Conservation (phyloP, 78 protist genomes). For the Cavenderia fasciculata region DNA sequence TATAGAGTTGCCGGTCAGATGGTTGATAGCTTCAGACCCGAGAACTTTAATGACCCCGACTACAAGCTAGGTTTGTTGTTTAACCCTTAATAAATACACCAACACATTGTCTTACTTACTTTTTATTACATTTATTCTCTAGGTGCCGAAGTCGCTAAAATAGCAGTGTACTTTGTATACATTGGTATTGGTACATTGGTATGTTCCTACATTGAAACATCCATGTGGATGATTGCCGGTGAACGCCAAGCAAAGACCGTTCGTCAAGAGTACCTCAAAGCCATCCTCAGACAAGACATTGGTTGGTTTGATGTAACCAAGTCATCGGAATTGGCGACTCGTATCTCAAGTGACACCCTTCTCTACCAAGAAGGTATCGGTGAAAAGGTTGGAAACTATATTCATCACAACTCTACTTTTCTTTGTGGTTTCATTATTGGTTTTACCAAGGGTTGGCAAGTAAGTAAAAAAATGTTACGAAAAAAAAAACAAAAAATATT, state of each 20-base stretch:
- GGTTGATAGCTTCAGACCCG: conserved; percentile 9
- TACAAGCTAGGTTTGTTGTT: no score
- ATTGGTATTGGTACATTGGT: conserved; percentile 57
- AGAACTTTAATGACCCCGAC: conserved; percentile 15
- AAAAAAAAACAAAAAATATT: background rate
- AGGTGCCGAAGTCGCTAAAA: background rate
- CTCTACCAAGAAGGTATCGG: conserved; percentile 77
- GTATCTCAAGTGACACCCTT: conserved; percentile 36
- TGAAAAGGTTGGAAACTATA: conserved; percentile 69
- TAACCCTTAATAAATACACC: no score
- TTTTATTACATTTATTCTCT: no score
- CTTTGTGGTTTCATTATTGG: conserved; percentile 67
- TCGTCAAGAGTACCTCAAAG: conserved; percentile 51
- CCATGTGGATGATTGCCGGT: conserved; percentile 53
- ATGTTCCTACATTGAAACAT: conserved; percentile 17
- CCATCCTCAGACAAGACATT: conserved; percentile 81
- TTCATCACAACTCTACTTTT: conserved; percentile 56
- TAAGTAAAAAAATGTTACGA: background rate
- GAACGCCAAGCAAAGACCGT: conserved; percentile 37
- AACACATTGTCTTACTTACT: no score
- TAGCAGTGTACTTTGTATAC: conserved; percentile 32
- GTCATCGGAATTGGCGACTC: conserved; percentile 47
- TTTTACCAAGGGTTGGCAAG: conserved; percentile 7
- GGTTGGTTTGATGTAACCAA: conserved; percentile 77
- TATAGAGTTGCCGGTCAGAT: conserved; percentile 37